phyloP scores from a whole-genome alignment of 495 filamentous ascomycete species.

The Daldinia grandis region DNA sequence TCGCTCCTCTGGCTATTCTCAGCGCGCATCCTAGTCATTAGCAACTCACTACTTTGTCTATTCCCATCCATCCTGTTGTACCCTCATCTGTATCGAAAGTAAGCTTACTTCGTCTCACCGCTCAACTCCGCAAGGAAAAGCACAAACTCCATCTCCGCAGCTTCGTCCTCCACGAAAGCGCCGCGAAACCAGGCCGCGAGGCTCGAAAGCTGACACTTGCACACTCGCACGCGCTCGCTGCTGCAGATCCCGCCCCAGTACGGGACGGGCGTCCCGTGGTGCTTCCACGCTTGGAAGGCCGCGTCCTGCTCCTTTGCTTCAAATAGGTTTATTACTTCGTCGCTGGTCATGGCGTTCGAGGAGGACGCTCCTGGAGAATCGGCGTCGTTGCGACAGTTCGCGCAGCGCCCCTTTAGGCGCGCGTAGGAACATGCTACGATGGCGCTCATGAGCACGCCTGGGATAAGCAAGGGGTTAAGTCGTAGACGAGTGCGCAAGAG shows the following conservation, averaged over 20 bases:
- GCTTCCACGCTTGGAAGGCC: slow-evolving; percentile 33
- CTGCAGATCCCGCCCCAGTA: slow-evolving; percentile 37
- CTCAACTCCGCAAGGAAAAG: slow-evolving; percentile 38
- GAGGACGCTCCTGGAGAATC: neutral
- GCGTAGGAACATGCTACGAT: slow-evolving; percentile 46
- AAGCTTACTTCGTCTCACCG: slow-evolving; percentile 11
- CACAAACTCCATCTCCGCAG: slow-evolving; percentile 44
- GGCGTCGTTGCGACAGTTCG: slow-evolving; percentile 26
- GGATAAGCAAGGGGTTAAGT: slow-evolving; percentile 45
- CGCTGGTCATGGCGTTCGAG: neutral
- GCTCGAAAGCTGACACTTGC: slow-evolving; percentile 38
- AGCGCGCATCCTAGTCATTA: neutral
- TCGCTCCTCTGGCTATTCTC: too few relatives aligned
- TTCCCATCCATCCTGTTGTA: neutral
- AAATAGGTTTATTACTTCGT: slow-evolving; percentile 37
- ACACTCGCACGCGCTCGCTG: slow-evolving; percentile 31
- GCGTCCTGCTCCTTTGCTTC: slow-evolving; percentile 23
- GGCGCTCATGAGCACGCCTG: slow-evolving; percentile 46
- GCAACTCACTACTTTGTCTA: neutral
- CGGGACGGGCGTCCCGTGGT: slow-evolving; percentile 34
- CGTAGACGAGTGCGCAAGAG: slow-evolving; percentile 10
- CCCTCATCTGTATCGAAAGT: neutral
- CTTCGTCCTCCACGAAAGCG: slow-evolving; percentile 37
- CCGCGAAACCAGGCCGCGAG: slow-evolving; percentile 46
- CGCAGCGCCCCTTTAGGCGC: slow-evolving; percentile 34